phyloP scores from a whole-genome alignment of 1,284 basidiomycete genomes.

The Ceratobasidium sp. region DNA sequence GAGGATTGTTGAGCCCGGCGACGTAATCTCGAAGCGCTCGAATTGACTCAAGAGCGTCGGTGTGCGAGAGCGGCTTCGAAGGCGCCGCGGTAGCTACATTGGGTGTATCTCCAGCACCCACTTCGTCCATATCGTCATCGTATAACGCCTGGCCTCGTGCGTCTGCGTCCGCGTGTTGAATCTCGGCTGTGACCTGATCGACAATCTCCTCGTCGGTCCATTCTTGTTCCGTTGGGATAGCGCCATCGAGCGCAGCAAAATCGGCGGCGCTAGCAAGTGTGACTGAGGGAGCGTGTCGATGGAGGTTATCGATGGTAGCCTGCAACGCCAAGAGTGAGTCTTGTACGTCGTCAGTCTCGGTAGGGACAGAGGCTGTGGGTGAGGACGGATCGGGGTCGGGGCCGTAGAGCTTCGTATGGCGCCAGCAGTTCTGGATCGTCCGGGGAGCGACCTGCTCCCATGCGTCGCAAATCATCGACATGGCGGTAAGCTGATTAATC shows the following conservation, averaged over 20 bases:
- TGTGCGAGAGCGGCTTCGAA: too few species aligned
- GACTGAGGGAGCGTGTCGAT: neutral
- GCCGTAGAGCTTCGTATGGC: slow-evolving; percentile 13
- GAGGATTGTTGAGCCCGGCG: too few species aligned
- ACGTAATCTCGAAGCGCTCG: too few species aligned
- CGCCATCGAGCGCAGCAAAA: neutral
- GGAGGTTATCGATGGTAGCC: neutral
- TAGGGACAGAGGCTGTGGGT: neutral
- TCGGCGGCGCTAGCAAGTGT: neutral
- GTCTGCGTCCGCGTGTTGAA: neutral
- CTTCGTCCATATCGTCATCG: neutral
- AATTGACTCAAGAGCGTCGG: too few species aligned
- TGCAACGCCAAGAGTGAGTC: neutral
- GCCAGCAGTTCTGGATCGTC: slow-evolving; percentile 46
- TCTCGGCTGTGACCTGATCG: slow-evolving; percentile 4
- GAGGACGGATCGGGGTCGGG: neutral
- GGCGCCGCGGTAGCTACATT: too few species aligned
- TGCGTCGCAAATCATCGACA: slow-evolving; percentile 32
- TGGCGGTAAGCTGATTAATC: slow-evolving; percentile 38
- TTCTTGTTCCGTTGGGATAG: neutral
- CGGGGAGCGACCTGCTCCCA: slow-evolving; percentile 21
- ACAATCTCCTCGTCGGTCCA: slow-evolving; percentile 5
- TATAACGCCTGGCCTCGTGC: neutral
- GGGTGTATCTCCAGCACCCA: neutral
- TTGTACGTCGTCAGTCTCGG: neutral